Percentiles rank a stretch among this genome's conserved stretches.
Evolutionary conservation across 495 filamentous ascomycete species (phyloP).

Genomic region (Entonaema liquescens): DNA sequence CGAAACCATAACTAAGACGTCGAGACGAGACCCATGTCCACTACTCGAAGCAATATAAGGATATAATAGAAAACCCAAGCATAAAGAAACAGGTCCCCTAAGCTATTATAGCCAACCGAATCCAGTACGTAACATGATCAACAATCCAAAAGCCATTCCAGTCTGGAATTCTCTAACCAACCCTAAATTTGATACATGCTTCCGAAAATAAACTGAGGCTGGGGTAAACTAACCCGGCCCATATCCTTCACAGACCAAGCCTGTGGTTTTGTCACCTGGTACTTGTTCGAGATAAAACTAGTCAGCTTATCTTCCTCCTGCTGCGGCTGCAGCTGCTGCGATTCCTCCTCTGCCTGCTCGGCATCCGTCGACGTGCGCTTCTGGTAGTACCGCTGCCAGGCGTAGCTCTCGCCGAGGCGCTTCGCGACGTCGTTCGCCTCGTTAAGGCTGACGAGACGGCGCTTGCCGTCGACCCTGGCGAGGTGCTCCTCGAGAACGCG

Average conservation of each 20-base stretch:
- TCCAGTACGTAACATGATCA: too few relatives aligned
- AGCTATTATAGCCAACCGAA: too few relatives aligned
- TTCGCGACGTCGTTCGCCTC: constrained; percentile 79
- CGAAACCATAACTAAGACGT: too few relatives aligned
- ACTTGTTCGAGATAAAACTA: neutral
- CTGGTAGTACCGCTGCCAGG: neutral
- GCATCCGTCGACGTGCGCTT: neutral
- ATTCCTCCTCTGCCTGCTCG: neutral
- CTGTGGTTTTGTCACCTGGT: neutral
- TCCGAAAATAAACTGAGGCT: neutral
- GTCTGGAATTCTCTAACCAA: too few relatives aligned
- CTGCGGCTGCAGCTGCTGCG: neutral
- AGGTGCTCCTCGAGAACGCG: constrained; percentile 44
- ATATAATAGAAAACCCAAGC: too few relatives aligned
- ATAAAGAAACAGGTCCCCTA: too few relatives aligned
- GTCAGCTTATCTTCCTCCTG: neutral
- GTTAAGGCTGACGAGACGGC: constrained; percentile 70
- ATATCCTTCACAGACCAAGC: neutral
- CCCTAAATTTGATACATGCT: neutral
- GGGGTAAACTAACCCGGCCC: neutral
- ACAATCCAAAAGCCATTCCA: too few relatives aligned
- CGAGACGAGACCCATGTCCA: too few relatives aligned
- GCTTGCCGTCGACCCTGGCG: constrained; percentile 50
- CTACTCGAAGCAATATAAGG: too few relatives aligned
- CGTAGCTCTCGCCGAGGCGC: constrained; percentile 51